phyloP scores from a whole-genome alignment of 441 rosid genomes.

The Adansonia rubrostipa region DNA sequence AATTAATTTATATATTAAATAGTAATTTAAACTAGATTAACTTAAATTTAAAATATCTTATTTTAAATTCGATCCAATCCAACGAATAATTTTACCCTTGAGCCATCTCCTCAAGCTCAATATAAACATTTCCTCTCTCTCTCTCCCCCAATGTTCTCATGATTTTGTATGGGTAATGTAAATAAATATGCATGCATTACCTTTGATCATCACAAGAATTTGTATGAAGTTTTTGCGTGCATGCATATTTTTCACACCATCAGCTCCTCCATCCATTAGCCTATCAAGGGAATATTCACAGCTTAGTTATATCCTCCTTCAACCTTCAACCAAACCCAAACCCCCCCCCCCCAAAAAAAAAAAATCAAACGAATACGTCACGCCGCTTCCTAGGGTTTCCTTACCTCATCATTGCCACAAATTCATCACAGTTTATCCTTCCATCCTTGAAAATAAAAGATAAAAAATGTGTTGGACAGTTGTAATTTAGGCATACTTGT shows the following conservation, averaged over 20 bases:
- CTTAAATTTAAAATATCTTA: neutral
- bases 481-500: neutral
- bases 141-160: neutral
- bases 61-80: neutral
- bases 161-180: neutral
- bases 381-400: constrained; percentile 79
- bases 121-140: neutral
- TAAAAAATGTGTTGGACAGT: neutral
- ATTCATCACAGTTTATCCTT: constrained; percentile 78
- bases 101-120: neutral
- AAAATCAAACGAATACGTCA: constrained; percentile 28
- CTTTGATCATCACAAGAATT: neutral
- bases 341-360: neutral
- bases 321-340: no score
- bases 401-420: constrained; percentile 88
- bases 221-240: neutral
- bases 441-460: constrained; percentile 53
- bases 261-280: neutral
- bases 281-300: constrained; percentile 21
- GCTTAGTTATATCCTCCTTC: constrained; percentile 15
- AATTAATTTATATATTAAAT: neutral
- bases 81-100: neutral
- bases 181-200: neutral
- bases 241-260: neutral
- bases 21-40: neutral